phyloP scores from a whole-genome alignment of 495 filamentous ascomycete genomes.

The Amorphotheca resinae region DNA sequence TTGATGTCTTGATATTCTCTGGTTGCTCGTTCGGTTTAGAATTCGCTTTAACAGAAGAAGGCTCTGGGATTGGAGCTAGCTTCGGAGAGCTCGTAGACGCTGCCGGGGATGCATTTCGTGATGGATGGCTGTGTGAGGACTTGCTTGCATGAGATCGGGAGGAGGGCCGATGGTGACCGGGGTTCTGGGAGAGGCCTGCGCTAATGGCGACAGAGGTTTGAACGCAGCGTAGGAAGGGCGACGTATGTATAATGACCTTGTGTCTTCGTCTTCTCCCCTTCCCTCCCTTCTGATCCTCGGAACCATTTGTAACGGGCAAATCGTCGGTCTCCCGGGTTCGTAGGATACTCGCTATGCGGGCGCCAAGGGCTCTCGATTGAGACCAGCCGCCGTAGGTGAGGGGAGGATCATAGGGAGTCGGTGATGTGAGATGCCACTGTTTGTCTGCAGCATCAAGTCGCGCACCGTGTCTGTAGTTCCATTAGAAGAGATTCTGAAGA shows the following conservation, averaged over 20 bases:
- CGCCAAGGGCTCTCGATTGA: constrained; percentile 67
- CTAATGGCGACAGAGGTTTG: constrained; percentile 87
- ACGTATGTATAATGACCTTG: constrained; percentile 77
- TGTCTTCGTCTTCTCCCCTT: constrained; percentile 45
- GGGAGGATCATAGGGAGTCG: constrained; percentile 90
- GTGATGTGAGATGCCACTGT: constrained; percentile 89
- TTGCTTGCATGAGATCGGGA: neutral
- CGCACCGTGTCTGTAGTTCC: constrained; percentile 63
- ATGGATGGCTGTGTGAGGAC: constrained; percentile 6
- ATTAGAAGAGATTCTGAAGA: too few relatives aligned
- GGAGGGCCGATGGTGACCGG: constrained; percentile 16
- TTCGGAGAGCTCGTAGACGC: constrained; percentile 11
- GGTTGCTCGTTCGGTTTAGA: constrained; percentile 7
- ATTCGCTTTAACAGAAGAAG: constrained; percentile 1
- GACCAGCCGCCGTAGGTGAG: constrained; percentile 91
- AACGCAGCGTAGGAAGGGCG: constrained; percentile 83
- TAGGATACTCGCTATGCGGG: constrained; percentile 66
- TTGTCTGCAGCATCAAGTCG: constrained; percentile 88
- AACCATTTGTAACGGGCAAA: constrained; percentile 12
- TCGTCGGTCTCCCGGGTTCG: constrained; percentile 29
- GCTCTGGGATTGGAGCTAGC: constrained; percentile 12
- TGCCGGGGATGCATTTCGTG: constrained; percentile 11
- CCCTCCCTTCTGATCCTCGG: constrained; percentile 5
- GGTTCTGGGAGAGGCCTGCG: constrained; percentile 68
- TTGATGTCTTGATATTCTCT: constrained; percentile 33